A percentile compares a stretch with the other conserved stretches of the same genome.
Evolutionary conservation across 257 asterid species (phyloP).

Genomic region (Solanum etuberosum): DNA sequence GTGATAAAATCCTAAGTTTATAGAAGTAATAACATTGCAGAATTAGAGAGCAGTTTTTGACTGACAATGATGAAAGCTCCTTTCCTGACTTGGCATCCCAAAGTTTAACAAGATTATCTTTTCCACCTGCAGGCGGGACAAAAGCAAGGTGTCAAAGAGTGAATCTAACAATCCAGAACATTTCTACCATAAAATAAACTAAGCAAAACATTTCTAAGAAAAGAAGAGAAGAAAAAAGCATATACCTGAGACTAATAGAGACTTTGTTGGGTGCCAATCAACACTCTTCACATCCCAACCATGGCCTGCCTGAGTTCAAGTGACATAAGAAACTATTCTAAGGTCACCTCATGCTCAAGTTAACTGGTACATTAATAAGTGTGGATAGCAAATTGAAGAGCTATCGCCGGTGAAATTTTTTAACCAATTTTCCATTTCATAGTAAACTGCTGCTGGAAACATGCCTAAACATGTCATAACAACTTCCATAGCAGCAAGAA

Average conservation of each 20-base stretch:
- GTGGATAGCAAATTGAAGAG: neutral
- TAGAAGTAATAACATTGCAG: neutral
- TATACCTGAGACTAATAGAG: slow-evolving; percentile 84
- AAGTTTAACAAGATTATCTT: slow-evolving; percentile 95
- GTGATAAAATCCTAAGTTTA: neutral
- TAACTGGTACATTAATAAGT: neutral
- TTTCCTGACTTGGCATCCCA: slow-evolving; percentile 97
- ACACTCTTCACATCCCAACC: slow-evolving; percentile 99
- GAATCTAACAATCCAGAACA: neutral
- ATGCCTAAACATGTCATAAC: neutral
- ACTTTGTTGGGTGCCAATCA: slow-evolving; percentile 99
- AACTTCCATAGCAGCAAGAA: neutral
- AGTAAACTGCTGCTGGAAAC: neutral
- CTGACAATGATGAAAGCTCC: slow-evolving; percentile 93
- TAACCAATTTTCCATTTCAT: neutral
- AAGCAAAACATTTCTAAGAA: neutral
- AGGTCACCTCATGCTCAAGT: slow-evolving; percentile 28
- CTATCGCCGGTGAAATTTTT: neutral
- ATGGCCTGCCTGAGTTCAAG: slow-evolving; percentile 99
- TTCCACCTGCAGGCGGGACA: slow-evolving; percentile 65
- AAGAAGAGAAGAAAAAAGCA: neutral
- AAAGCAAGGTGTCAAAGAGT: neutral
- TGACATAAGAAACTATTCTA: slow-evolving; percentile 34
- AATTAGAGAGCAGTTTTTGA: slow-evolving; percentile 4
- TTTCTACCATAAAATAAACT: neutral